These are phyloP conservation scores for Peltaster fructicola DNA, from an alignment of 2,329 filamentous ascomycete species.

Conservation along the genomic window DNA sequence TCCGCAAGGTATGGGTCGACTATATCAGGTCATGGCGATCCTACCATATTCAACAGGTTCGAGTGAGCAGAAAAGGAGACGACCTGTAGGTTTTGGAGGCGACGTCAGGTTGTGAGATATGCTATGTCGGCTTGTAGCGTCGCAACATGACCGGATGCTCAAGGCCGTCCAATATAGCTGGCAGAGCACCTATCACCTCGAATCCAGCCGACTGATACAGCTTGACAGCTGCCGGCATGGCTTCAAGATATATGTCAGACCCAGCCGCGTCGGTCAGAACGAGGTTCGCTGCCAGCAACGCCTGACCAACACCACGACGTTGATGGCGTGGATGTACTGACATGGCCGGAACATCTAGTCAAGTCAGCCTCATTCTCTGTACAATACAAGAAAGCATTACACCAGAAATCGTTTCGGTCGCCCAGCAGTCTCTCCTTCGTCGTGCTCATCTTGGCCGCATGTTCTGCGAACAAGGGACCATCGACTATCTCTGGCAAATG, in stretches of 20 bases:
- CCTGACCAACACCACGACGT: constrained; percentile 2
- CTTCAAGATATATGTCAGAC: constrained; percentile 3
- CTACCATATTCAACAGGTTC: constrained; percentile 37
- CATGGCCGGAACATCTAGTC: constrained; percentile 3
- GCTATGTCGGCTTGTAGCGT: no score
- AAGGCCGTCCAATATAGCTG: no score
- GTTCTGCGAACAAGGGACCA: background rate
- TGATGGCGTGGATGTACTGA: constrained; percentile 3
- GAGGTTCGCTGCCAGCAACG: constrained; percentile 1
- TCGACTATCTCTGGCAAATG: constrained; percentile 1
- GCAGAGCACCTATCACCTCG: constrained; percentile 3
- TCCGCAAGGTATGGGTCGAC: constrained; percentile 74
- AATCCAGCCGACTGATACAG: constrained; percentile 4
- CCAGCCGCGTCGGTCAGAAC: constrained; percentile 3
- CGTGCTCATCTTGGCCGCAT: background rate
- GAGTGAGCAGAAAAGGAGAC: constrained; percentile 52
- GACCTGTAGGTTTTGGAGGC: constrained; percentile 85
- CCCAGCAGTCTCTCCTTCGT: constrained; percentile 2
- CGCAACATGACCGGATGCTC: no score
- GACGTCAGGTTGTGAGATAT: constrained; percentile 23
- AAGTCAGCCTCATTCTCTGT: background rate
- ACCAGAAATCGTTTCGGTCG: constrained; percentile 4
- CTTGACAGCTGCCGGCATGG: constrained; percentile 1
- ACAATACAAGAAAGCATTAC: constrained; percentile 1
- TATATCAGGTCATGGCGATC: constrained; percentile 88